A percentile compares a stretch with the other conserved stretches of the same genome.
These are phyloP conservation scores for Glaciozyma antarctica DNA, from an alignment of 768 basidiomycete species.

Conservation along the genomic window DNA sequence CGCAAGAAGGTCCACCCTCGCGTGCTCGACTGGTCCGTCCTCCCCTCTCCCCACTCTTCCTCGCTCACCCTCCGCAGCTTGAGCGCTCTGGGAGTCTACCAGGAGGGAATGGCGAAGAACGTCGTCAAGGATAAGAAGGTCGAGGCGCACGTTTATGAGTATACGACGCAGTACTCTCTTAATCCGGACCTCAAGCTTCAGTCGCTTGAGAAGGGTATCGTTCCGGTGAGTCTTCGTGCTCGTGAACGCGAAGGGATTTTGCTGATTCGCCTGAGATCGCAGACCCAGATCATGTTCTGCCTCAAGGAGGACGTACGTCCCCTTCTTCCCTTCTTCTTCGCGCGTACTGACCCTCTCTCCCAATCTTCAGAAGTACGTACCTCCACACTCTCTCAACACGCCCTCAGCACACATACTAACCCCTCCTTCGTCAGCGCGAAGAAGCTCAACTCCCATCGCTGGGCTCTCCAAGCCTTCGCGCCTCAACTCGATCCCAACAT, in stretches of 20 bases:
- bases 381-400: slow-evolving; percentile 46
- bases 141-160: slow-evolving; percentile 79
- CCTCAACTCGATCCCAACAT: slow-evolving; percentile 81
- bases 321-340: slow-evolving; percentile 47
- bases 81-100: slow-evolving; percentile 49
- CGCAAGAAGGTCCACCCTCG: slow-evolving; percentile 41
- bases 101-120: slow-evolving; percentile 35
- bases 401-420: slow-evolving; percentile 1
- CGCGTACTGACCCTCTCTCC: not conserved
- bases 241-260: too few relatives aligned
- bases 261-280: slow-evolving; percentile 41
- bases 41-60: not conserved
- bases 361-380: not conserved
- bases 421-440: slow-evolving; percentile 49
- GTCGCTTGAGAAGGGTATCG: slow-evolving; percentile 74
- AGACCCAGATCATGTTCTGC: slow-evolving; percentile 61
- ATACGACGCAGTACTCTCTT: slow-evolving; percentile 80
- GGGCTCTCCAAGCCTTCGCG: slow-evolving; percentile 90
- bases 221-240: slow-evolving; percentile 47
- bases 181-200: slow-evolving; percentile 59
- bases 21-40: slow-evolving; percentile 54
- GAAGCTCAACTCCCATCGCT: slow-evolving; percentile 57
- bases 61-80: slow-evolving; percentile 52
- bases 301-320: slow-evolving; percentile 49
- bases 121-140: slow-evolving; percentile 60